A percentile compares a stretch with the other conserved stretches of the same genome.
phyloP scores from a whole-genome alignment of 306 rosid species.

The Nissolia schottii region DNA sequence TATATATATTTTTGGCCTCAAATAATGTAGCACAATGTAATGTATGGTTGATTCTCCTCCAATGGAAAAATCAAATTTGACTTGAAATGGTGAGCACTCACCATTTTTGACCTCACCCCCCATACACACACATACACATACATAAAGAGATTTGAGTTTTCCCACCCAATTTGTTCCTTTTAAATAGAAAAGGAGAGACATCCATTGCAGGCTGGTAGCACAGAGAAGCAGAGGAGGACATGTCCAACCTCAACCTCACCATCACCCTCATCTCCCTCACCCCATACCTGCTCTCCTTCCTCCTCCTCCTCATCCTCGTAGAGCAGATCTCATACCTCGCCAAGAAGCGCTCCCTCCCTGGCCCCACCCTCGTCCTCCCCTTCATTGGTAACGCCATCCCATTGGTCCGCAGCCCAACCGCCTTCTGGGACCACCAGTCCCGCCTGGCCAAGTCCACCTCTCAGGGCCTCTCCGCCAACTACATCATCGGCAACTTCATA shows the following conservation, averaged over 20 bases:
- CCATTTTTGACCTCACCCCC: constrained; percentile 5
- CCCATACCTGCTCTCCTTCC: constrained; percentile 36
- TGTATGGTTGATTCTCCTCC: no score
- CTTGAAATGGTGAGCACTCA: not conserved
- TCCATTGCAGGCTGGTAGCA: no score
- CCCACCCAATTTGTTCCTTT: constrained; percentile 14
- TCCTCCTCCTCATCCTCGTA: constrained; percentile 39
- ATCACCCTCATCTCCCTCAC: not conserved
- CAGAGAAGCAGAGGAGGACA: not conserved
- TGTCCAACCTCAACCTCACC: not conserved
- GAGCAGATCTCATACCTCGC: constrained; percentile 67
- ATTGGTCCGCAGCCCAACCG: constrained; percentile 54
- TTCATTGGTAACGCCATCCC: constrained; percentile 71
- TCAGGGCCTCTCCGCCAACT: constrained; percentile 60
- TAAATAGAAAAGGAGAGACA: no score
- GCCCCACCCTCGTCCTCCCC: constrained; percentile 58
- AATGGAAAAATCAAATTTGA: constrained; percentile 23
- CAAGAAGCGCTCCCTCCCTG: constrained; percentile 53
- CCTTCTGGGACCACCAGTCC: constrained; percentile 76
- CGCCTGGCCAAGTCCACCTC: constrained; percentile 42
- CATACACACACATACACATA: no score
- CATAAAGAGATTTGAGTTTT: constrained; percentile 14
- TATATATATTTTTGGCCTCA: no score
- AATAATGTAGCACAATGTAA: no score
- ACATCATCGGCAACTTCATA: constrained; percentile 71